Base-by-base conservation (phyloP, 2,329 filamentous ascomycete genomes). In the Hypoxylon sp. region DNA sequence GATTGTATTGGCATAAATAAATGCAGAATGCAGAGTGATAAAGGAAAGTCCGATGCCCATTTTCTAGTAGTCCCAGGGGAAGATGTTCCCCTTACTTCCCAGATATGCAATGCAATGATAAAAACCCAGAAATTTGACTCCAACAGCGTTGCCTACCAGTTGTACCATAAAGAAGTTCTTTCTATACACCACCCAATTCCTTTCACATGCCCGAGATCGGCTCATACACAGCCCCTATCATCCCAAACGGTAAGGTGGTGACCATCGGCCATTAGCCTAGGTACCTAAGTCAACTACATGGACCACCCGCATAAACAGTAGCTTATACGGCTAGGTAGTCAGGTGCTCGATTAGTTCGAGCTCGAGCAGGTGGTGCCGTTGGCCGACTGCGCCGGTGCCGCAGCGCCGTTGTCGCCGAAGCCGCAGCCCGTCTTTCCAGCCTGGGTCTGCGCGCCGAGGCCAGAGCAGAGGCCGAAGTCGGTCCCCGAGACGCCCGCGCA, bases 371-470 rank as follows among this genome's bases (percentile, higher is more conserved):
- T 21, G 17, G 17, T 43, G 17, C 14, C 34, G 13, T 49, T 59
- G 50, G 11, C 7, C 43, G 59, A 58, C 23, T 23, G 23, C 23
- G 23, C 23, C 23, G 43, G 4, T 3, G 23, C n/a, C 30, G 32
- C 23, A 2, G 48, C 32, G 19, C 41, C 63, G 34, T 51, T 55
- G 53, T 67, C 66, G 10, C 65, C 73, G 63, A 76, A 77, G 6
- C 75, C 74, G 62, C 75, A 77, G 21, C 76, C 76, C 0, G 65
- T 60, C 72, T 76, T 77, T n/a, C 76, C 76, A n/a, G 70, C 68
- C 46, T 75, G 70, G 66, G 50, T 65, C 60, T 70, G 59, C 0
- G 74, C 75, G 30, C 65, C 69, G 25, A 73, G 32, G 10, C 74
- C 75, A 7, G 75, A 76, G 71, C 75, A 76, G 9, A 76, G 30